phyloP scores from a whole-genome alignment of 2,329 filamentous ascomycete species.

The Pseudopithomyces maydicus region DNA sequence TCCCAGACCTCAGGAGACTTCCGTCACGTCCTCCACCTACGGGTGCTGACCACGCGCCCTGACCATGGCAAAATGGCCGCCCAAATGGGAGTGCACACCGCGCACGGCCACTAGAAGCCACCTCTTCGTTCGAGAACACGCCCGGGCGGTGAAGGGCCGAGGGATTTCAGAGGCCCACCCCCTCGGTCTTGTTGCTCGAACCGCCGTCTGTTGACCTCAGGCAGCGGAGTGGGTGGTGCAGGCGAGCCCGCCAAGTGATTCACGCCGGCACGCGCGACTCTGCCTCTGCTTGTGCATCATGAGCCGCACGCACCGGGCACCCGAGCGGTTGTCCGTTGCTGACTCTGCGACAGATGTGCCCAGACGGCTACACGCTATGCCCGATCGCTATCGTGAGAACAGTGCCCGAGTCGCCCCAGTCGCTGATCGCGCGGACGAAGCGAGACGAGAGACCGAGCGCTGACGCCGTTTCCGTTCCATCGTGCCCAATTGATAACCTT shows the following conservation, averaged over 20 bases:
- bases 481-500: conserved; percentile 23
- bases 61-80: conserved; percentile 17
- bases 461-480: conserved; percentile 34
- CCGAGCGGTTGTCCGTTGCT: conserved; percentile 13
- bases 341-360: conserved; percentile 8
- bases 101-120: conserved; percentile 25
- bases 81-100: conserved; percentile 11
- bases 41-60: conserved; percentile 23
- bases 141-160: conserved; percentile 7
- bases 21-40: conserved; percentile 16
- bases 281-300: conserved; percentile 10
- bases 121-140: conserved; percentile 32
- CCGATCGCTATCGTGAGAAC: conserved; percentile 31
- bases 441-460: conserved; percentile 36
- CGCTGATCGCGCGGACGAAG: conserved; percentile 39
- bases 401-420: conserved; percentile 32
- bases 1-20: conserved; percentile 31
- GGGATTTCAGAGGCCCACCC: background rate
- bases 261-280: conserved; percentile 5
- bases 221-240: background rate
- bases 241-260: background rate
- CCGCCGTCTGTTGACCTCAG: background rate
- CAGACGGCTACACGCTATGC: background rate
- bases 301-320: conserved; percentile 7
- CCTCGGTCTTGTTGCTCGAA: background rate